Conservation (phyloP, 805 yeast species). For the Phaffomyces opuntiae region DNA sequence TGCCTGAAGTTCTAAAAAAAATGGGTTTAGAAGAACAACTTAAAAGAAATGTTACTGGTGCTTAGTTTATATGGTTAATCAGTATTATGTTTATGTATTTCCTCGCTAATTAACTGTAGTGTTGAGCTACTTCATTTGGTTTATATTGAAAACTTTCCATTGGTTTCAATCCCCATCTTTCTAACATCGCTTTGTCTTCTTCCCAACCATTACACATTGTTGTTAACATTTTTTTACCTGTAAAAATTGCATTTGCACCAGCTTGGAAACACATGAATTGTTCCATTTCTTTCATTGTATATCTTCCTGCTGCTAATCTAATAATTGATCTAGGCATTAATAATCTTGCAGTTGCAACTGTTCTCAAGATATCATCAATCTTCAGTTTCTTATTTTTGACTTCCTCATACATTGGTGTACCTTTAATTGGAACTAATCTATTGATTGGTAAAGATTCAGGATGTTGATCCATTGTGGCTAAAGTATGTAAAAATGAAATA, state of each 20-base stretch:
- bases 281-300: conserved; percentile 72
- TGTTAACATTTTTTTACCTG: conserved; percentile 76
- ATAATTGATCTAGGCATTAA: conserved; percentile 68
- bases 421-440: conserved; percentile 68
- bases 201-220: conserved; percentile 84
- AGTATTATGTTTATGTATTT: too few relatives aligned
- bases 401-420: conserved; percentile 67
- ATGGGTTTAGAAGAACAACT: conserved; percentile 23
- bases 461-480: conserved; percentile 62
- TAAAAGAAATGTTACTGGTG: conserved; percentile 15
- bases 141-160: conserved; percentile 38
- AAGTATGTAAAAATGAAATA: conserved; percentile 56
- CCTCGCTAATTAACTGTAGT: background rate
- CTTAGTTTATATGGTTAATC: background rate
- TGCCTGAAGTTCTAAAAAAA: conserved; percentile 25
- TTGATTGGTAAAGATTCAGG: conserved; percentile 83
- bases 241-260: conserved; percentile 76
- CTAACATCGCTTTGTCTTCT: conserved; percentile 63
- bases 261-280: conserved; percentile 71
- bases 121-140: conserved; percentile 9
- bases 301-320: conserved; percentile 75
- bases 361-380: conserved; percentile 58
- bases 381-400: conserved; percentile 37
- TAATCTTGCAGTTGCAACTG: conserved; percentile 70
- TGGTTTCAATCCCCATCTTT: conserved; percentile 61